A percentile compares a stretch with the other conserved stretches of the same genome.
These are phyloP conservation scores for Sporothrix euskadiensis DNA, from an alignment of 2,329 filamentous ascomycete genomes.

Conservation along the genomic window DNA sequence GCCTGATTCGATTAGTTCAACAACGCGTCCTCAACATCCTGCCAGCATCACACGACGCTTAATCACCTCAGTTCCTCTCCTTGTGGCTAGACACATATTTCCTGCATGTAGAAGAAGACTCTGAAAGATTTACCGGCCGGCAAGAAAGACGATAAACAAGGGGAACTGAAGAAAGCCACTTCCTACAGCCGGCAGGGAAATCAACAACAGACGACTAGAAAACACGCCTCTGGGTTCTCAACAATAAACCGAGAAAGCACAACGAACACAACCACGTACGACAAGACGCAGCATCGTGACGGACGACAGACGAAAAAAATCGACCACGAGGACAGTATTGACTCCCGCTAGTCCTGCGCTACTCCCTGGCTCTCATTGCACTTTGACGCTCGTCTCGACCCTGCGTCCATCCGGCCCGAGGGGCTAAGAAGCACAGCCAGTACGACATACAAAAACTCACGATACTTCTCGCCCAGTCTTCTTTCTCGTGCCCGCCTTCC, in stretches of 20 bases:
- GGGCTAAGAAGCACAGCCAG: neutral
- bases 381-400: constrained; percentile 4
- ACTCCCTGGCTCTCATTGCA: constrained; percentile 10
- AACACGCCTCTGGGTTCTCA: neutral
- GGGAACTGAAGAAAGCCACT: neutral
- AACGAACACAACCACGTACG: neutral
- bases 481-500: neutral
- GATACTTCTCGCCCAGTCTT: constrained; percentile 14
- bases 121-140: neutral
- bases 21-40: neutral
- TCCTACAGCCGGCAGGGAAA: neutral
- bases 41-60: constrained; percentile 20
- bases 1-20: constrained; percentile 9
- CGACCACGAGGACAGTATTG: constrained; percentile 22
- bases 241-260: neutral
- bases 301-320: neutral
- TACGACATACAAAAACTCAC: constrained; percentile 22
- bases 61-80: neutral
- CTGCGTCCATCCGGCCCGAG: constrained; percentile 14
- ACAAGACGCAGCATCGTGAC: neutral
- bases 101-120: neutral
- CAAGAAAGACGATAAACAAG: neutral
- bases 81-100: constrained; percentile 4
- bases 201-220: neutral
- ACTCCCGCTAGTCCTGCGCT: constrained; percentile 24